Evolutionary conservation across 441 rosid species (phyloP), one percentile per base, ranked within the genome.

Genomic region (Aleurites moluccanus): DNA sequence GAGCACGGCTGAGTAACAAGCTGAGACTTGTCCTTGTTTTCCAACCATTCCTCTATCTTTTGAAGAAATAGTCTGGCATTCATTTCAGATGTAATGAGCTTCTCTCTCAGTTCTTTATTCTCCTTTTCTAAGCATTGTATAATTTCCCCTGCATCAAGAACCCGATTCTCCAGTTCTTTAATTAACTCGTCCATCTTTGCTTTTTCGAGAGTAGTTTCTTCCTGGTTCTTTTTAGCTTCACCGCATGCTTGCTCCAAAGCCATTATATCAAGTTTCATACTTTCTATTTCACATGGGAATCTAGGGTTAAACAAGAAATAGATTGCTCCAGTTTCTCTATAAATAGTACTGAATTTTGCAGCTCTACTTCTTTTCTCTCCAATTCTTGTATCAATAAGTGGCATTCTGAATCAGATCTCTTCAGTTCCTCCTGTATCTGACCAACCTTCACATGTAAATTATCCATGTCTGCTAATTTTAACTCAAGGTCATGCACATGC

Each of bases 251-350:
- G 90, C 83, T 89, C 92, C 84, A 86, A 77, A 61, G 88, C 75
- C 77, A 78, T 83, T 68, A 86, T 79, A 66, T 92, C 97, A 55
- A 94, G 90, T 84, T 84, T 94, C 89, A 92, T 82, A 78, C 92
- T 89, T 82, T 90, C 97, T 78, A 88, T 87, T 84, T 92, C 98
- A 80, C 92, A 91, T 75, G 91, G 5, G 90, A 88, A 79, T 90
- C 94, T 49, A 89, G 83, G 60, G 86, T 81, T 64, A 80, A 74
- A 73, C 73, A 73, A 80, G 94, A 85, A 71, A 89, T 79, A 11
- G 92, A 84, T 79, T 89, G 91, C 86, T 94, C 97, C 70, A 92
- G 88, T 82, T 89, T 90, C 86, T 89, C 88, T 57, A 84, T 69
- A 60, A 78, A 78, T 72, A 77, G 77, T 76, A 82, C 72, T 33